Evolutionary conservation across 805 yeast genomes (phyloP).

Genomic region (Saturnispora galanensis): DNA sequence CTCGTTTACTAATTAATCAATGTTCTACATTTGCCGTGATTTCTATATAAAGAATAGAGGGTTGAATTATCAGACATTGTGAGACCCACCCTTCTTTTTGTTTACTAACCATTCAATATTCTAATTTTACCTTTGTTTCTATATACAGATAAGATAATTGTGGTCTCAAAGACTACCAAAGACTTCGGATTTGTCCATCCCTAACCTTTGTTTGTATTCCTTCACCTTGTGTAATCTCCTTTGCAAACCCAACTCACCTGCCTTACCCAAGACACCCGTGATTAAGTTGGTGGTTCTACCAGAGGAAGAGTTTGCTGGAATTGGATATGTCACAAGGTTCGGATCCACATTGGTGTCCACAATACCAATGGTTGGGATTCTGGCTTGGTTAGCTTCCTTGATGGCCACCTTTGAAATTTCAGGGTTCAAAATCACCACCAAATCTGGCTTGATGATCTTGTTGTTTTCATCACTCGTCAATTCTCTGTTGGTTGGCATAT

Average conservation of each 20-base stretch:
- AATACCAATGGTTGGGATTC: constrained; percentile 89
- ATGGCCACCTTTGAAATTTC: constrained; percentile 74
- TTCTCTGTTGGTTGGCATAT: constrained; percentile 52
- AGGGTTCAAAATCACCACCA: constrained; percentile 80
- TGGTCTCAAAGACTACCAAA: constrained; percentile 9
- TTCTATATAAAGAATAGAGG: too few species aligned
- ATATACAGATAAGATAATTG: constrained; percentile 1
- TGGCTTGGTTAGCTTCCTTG: constrained; percentile 67
- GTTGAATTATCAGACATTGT: too few species aligned
- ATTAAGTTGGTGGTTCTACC: constrained; percentile 70
- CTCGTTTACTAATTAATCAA: too few species aligned
- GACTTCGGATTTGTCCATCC: constrained; percentile 18
- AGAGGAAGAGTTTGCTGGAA: constrained; percentile 94
- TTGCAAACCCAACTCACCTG: constrained; percentile 71
- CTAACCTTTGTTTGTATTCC: constrained; percentile 25
- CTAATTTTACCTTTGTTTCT: background rate
- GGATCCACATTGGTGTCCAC: constrained; percentile 94
- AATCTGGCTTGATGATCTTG: constrained; percentile 72
- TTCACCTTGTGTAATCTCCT: constrained; percentile 38
- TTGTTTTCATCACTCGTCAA: constrained; percentile 40
- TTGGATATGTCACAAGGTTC: constrained; percentile 79
- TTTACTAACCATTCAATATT: background rate
- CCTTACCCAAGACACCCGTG: constrained; percentile 72
- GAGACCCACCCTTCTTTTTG: too few species aligned
- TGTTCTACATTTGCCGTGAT: too few species aligned